phyloP scores from a whole-genome alignment of 108 stramenopile species.

The Asterionellopsis glacialis region DNA sequence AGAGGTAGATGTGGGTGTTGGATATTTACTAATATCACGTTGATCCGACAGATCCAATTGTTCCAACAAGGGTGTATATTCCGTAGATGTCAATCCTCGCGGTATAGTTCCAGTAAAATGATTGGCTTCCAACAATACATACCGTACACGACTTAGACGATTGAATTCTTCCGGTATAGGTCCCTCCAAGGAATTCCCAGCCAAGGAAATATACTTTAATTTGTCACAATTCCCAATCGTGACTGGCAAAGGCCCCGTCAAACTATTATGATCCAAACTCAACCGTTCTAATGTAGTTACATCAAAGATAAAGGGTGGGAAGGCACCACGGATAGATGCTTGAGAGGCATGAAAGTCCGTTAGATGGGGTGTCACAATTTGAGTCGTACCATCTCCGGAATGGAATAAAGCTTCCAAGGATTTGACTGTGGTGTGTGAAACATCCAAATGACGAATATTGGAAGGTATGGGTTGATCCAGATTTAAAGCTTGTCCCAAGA shows the following conservation, averaged over 20 bases:
- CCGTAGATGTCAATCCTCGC: background rate
- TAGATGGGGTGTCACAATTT: background rate
- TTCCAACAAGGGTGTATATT: conserved; percentile 5
- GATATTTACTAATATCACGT: background rate
- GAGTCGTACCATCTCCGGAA: conserved; percentile 1
- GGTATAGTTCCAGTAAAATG: conserved; percentile 5
- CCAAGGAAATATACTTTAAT: conserved; percentile 16
- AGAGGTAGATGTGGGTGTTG: background rate
- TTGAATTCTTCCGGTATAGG: conserved; percentile 17
- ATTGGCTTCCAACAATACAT: conserved; percentile 1
- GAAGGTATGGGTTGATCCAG: background rate
- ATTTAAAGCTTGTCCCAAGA: background rate
- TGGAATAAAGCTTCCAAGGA: background rate
- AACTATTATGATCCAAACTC: conserved; percentile 13
- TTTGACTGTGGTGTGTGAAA: background rate
- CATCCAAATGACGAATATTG: conserved; percentile 3
- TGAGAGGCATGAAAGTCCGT: background rate
- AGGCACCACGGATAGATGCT: conserved; percentile 39
- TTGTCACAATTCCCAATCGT: conserved; percentile 20
- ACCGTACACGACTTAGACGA: background rate
- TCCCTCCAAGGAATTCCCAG: conserved; percentile 29
- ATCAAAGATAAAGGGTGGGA: conserved; percentile 21
- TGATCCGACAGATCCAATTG: conserved; percentile 3
- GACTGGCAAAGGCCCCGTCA: conserved; percentile 13
- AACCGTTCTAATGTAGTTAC: conserved; percentile 9